A percentile compares a stretch with the other conserved stretches of the same genome.
Conservation (phyloP, 73 alveolate species). For the Stentor roeselii region DNA sequence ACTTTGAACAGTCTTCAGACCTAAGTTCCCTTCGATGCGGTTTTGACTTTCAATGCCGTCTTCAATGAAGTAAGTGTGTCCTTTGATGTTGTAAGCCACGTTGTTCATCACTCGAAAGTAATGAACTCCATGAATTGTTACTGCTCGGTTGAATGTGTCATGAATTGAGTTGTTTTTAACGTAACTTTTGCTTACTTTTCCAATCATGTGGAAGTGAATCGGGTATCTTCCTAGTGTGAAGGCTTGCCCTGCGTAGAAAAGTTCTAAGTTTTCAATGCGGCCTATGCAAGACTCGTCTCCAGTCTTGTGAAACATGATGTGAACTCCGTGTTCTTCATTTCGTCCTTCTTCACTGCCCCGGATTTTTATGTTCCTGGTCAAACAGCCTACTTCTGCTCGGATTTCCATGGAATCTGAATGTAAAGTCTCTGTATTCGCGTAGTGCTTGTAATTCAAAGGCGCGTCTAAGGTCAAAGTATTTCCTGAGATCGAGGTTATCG, state of each 20-base stretch:
- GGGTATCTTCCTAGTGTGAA: slow-evolving; percentile 85
- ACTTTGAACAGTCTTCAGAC: slow-evolving; percentile 37
- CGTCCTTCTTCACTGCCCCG: slow-evolving; percentile 68
- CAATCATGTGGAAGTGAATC: slow-evolving; percentile 74
- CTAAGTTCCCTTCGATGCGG: slow-evolving; percentile 60
- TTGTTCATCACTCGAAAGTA: slow-evolving; percentile 58
- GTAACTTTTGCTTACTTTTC: slow-evolving; percentile 64
- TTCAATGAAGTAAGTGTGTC: slow-evolving; percentile 81
- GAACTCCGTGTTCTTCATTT: slow-evolving; percentile 61
- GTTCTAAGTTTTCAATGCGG: slow-evolving; percentile 64
- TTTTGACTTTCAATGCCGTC: slow-evolving; percentile 78
- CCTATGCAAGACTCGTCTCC: slow-evolving; percentile 63
- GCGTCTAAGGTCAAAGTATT: slow-evolving; percentile 35
- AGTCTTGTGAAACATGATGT: slow-evolving; percentile 61
- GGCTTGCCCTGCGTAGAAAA: slow-evolving; percentile 76
- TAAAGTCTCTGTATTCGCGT: slow-evolving; percentile 42
- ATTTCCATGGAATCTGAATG: slow-evolving; percentile 46
- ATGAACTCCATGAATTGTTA: slow-evolving; percentile 70
- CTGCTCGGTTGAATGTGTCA: slow-evolving; percentile 72
- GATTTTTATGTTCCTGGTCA: slow-evolving; percentile 68
- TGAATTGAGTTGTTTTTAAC: slow-evolving; percentile 73
- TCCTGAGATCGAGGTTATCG: slow-evolving; percentile 38
- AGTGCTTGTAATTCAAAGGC: slow-evolving; percentile 46
- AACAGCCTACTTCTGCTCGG: slow-evolving; percentile 85
- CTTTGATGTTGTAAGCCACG: slow-evolving; percentile 69